Conservation (phyloP, 1,139 yeast species). For the Lodderomyces pseudojiufengensis region DNA sequence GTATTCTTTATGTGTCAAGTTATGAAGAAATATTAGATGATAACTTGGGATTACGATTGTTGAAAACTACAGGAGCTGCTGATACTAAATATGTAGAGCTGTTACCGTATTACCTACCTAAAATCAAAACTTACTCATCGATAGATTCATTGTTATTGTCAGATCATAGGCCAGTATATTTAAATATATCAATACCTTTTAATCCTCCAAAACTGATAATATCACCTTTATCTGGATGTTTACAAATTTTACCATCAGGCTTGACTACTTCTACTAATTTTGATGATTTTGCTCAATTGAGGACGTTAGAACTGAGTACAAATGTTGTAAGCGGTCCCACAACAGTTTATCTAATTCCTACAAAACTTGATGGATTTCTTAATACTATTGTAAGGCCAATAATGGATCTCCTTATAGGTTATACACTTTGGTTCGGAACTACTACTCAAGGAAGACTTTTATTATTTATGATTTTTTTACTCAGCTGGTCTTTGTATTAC, state of each 20-base stretch:
- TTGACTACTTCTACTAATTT: slow-evolving; percentile 15
- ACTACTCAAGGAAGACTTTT: slow-evolving; percentile 39
- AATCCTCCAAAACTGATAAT: slow-evolving; percentile 38
- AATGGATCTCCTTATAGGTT: slow-evolving; percentile 37
- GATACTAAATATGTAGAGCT: slow-evolving; percentile 4
- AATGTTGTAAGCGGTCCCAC: slow-evolving; percentile 39
- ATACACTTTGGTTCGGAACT: slow-evolving; percentile 34
- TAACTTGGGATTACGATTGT: slow-evolving; percentile 2
- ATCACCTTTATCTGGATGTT: slow-evolving; percentile 38
- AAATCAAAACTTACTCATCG: slow-evolving; percentile 37
- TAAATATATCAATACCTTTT: slow-evolving; percentile 42
- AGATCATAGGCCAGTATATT: slow-evolving; percentile 45
- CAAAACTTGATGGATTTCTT: slow-evolving; percentile 30
- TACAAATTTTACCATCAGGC: slow-evolving; percentile 25
- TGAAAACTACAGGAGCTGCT: slow-evolving; percentile 1
- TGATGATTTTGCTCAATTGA: slow-evolving; percentile 4
- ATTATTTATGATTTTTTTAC: slow-evolving; percentile 12
- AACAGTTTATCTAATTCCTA: slow-evolving; percentile 41
- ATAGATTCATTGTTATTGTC: slow-evolving; percentile 31
- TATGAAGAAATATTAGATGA: slow-evolving; percentile 26
- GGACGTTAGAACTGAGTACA: slow-evolving; percentile 2
- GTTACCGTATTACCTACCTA: slow-evolving; percentile 18
- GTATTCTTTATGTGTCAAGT: slow-evolving; percentile 58
- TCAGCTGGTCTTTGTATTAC: slow-evolving; percentile 4
- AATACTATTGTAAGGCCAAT: slow-evolving; percentile 28